These are phyloP conservation scores for Tylopilus rubrobrunneus DNA, from an alignment of 768 basidiomycete species.

Conservation along the genomic window DNA sequence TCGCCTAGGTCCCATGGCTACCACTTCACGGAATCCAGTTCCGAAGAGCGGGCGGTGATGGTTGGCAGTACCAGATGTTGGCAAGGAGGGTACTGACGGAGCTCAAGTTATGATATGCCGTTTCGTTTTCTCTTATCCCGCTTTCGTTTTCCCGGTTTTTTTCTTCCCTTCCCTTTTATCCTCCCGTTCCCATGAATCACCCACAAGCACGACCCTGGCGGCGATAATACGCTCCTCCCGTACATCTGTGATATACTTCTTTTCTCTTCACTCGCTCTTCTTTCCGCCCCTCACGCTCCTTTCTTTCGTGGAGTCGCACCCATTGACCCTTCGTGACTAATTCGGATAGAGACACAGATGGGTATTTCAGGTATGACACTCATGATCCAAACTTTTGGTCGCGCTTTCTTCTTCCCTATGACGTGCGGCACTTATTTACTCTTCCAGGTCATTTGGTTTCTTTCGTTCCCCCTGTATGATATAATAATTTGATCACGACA, in stretches of 20 bases:
- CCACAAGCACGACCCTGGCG: slow-evolving; percentile 10
- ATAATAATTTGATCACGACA: not conserved
- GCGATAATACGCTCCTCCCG: slow-evolving; percentile 23
- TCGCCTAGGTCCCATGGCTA: slow-evolving; percentile 78
- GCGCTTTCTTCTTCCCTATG: not conserved
- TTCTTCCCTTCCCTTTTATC: too few species aligned
- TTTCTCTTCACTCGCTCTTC: slow-evolving; percentile 2
- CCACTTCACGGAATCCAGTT: slow-evolving; percentile 96
- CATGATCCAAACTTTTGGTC: not conserved
- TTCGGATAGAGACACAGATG: not conserved
- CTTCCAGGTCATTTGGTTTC: not conserved
- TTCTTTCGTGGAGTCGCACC: not conserved
- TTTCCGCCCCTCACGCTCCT: not conserved
- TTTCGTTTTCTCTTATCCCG: not conserved
- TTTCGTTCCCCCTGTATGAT: not conserved
- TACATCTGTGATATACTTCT: slow-evolving; percentile 21
- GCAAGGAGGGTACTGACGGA: slow-evolving; percentile 85
- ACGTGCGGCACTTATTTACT: not conserved
- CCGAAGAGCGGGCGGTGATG: slow-evolving; percentile 83
- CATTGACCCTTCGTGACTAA: not conserved
- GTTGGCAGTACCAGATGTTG: slow-evolving; percentile 98
- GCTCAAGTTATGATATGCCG: slow-evolving; percentile 62
- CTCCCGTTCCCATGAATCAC: not conserved
- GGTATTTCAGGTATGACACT: not conserved
- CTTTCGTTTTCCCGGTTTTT: not conserved